phyloP scores from a whole-genome alignment of 768 basidiomycete genomes.

The Astraeus odoratus region DNA sequence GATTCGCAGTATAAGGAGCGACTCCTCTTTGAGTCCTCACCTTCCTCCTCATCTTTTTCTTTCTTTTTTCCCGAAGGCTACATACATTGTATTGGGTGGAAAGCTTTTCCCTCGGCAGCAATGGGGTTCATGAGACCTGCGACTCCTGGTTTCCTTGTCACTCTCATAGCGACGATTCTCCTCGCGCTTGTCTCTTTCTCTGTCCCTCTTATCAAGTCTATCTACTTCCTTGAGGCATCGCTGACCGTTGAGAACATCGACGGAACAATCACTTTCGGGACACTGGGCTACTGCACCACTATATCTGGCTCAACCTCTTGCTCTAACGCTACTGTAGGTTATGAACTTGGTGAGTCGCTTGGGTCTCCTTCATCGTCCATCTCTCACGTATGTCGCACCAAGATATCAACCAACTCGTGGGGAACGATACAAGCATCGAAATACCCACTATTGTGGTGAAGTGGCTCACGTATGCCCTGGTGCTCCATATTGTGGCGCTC shows the following conservation, averaged over 20 bases:
- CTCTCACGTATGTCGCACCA: constrained; percentile 9
- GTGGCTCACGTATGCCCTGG: constrained; percentile 92
- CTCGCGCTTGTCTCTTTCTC: constrained; percentile 86
- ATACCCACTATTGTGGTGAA: constrained; percentile 83
- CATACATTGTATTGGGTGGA: no score
- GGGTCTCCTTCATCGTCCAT: background rate
- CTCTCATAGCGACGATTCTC: constrained; percentile 68
- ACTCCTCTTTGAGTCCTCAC: background rate
- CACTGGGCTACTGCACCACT: constrained; percentile 80
- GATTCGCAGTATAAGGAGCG: no score
- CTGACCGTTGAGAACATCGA: constrained; percentile 39
- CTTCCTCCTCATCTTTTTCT: background rate
- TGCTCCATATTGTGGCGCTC: constrained; percentile 88
- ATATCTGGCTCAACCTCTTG: constrained; percentile 55
- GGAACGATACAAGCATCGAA: constrained; percentile 53
- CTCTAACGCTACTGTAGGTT: constrained; percentile 77
- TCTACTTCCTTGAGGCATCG: constrained; percentile 82
- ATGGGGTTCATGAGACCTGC: constrained; percentile 76
- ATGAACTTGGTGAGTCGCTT: constrained; percentile 68
- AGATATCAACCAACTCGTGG: constrained; percentile 83
- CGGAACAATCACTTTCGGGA: constrained; percentile 78
- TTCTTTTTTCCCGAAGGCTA: background rate
- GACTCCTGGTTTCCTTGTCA: constrained; percentile 84
- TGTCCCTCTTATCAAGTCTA: constrained; percentile 81
- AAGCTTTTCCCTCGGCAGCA: constrained; percentile 1